Evolutionary conservation across 176 grass and related monocot genomes (phyloP).

Genomic region (Tuctoria greenei): DNA sequence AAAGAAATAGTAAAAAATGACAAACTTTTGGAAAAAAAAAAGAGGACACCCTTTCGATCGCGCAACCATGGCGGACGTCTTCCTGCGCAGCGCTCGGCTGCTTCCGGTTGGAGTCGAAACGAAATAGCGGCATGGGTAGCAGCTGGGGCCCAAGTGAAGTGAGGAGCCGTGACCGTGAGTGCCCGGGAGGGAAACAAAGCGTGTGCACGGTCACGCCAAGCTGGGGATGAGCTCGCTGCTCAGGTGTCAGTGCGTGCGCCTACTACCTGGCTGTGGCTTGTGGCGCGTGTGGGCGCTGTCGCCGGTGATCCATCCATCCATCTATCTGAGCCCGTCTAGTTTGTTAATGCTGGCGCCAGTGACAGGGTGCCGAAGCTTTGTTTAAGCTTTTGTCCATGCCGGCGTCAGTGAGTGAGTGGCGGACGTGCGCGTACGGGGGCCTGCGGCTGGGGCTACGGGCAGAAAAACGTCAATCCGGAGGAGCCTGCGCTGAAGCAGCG

Average conservation of each 20-base stretch:
- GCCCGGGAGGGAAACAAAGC: not conserved
- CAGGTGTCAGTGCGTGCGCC: conserved; percentile 24
- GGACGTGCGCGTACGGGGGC: not conserved
- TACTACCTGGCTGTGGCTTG: conserved; percentile 9
- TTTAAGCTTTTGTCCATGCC: not conserved
- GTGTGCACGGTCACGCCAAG: conserved; percentile 9
- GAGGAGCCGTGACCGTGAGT: not conserved
- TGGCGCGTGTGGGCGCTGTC: not conserved
- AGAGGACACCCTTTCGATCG: too few species aligned
- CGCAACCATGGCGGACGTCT: conserved; percentile 43
- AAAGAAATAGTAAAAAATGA: too few species aligned
- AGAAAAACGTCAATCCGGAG: not conserved
- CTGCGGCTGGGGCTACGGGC: not conserved
- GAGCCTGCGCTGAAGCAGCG: not conserved
- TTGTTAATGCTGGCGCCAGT: not conserved
- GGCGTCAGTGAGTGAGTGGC: too few species aligned
- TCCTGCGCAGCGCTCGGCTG: not conserved
- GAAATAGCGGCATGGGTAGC: conserved; percentile 15
- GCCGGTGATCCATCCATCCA: not conserved
- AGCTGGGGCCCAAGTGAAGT: too few species aligned
- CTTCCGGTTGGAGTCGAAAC: not conserved
- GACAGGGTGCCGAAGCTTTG: not conserved
- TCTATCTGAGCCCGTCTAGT: too few species aligned
- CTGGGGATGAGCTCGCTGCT: not conserved
- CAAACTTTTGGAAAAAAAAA: too few species aligned